Conservation (phyloP, 2,329 filamentous ascomycete species). For the Erysiphe neolycopersici region DNA sequence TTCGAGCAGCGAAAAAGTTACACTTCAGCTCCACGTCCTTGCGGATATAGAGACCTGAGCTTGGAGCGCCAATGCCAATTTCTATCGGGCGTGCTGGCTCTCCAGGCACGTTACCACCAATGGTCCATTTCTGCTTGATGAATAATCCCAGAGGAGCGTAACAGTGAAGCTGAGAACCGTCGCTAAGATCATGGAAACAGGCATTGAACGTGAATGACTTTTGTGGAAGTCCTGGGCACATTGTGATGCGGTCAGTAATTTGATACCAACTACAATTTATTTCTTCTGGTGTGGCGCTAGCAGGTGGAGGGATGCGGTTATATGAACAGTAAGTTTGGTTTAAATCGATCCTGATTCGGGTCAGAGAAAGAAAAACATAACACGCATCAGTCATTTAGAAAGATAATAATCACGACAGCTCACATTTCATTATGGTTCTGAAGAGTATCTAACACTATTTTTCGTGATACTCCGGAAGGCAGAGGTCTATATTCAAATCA, state of each 20-base stretch:
- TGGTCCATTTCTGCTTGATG: conserved; percentile 48
- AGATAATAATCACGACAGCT: not conserved
- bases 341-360: conserved; percentile 32
- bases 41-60: conserved; percentile 45
- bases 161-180: conserved; percentile 54
- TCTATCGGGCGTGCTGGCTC: conserved; percentile 39
- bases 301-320: conserved; percentile 35
- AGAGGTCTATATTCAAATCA: conserved; percentile 21
- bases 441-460: conserved; percentile 45
- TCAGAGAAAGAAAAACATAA: not conserved
- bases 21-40: conserved; percentile 65
- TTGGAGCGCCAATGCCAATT: conserved; percentile 35
- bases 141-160: conserved; percentile 62
- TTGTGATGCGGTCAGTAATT: conserved; percentile 49
- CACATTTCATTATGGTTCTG: conserved; percentile 46
- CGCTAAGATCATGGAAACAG: conserved; percentile 47
- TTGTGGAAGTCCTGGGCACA: conserved; percentile 33
- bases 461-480: conserved; percentile 36
- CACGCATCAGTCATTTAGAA: not conserved
- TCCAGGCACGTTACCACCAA: conserved; percentile 42
- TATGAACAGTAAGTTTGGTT: conserved; percentile 58
- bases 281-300: conserved; percentile 44
- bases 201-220: conserved; percentile 52
- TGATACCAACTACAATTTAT: conserved; percentile 49
- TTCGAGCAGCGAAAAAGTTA: conserved; percentile 44